Evolutionary conservation across 2,329 filamentous ascomycete genomes (phyloP).

Genomic region (Aspergillus brasiliensis): DNA sequence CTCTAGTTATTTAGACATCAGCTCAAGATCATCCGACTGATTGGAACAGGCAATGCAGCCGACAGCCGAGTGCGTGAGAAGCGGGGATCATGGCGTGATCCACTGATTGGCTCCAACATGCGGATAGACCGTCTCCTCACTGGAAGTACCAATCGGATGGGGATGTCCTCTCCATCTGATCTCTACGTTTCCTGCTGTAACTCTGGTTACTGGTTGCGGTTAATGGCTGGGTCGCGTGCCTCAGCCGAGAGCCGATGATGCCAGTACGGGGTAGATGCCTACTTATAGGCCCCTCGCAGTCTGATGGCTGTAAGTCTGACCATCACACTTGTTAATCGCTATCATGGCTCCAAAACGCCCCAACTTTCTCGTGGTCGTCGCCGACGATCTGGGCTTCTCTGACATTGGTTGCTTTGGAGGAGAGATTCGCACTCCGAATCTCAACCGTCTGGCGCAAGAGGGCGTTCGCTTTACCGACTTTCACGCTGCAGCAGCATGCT

Average conservation of each 20-base stretch:
- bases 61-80: conserved; percentile 1
- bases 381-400: conserved; percentile 63
- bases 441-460: conserved; percentile 56
- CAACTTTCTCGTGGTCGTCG: conserved; percentile 63
- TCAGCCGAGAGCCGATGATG: background rate
- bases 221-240: background rate
- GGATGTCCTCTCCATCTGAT: background rate
- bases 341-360: conserved; percentile 49
- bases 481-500: conserved; percentile 66
- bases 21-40: background rate
- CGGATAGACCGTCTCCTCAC: background rate
- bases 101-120: background rate
- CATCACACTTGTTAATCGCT: too few relatives aligned
- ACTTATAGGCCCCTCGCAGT: background rate
- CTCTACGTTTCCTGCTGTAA: too few relatives aligned
- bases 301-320: background rate
- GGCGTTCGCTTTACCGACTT: conserved; percentile 66
- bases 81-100: background rate
- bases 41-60: background rate
- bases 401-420: conserved; percentile 62
- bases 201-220: too few relatives aligned
- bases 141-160: background rate
- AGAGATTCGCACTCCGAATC: conserved; percentile 62
- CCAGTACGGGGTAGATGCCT: background rate
- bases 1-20: background rate